These are phyloP conservation scores for Cerioporus squamosus DNA, from an alignment of 1,284 basidiomycete genomes.

Conservation along the genomic window DNA sequence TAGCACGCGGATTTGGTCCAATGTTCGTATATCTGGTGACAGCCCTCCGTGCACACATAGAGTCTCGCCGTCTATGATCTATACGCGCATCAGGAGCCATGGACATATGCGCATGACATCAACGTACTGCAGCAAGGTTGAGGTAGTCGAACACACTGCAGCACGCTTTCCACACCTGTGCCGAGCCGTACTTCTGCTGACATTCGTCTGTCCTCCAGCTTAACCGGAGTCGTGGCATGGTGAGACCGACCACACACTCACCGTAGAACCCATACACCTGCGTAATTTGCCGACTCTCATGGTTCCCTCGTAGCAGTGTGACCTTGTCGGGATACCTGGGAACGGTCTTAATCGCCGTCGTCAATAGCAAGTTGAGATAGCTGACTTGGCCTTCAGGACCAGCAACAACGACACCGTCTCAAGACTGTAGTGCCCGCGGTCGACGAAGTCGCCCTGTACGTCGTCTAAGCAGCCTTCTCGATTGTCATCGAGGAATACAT, in stretches of 20 bases:
- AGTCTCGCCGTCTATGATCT: conserved; percentile 94
- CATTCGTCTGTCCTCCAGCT: conserved; percentile 76
- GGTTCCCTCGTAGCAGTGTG: conserved; percentile 91
- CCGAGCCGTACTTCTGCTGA: conserved; percentile 94
- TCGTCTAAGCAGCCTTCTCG: conserved; percentile 27
- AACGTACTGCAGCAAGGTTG: conserved; percentile 87
- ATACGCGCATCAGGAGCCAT: not conserved
- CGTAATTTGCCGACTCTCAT: conserved; percentile 96
- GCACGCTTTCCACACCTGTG: conserved; percentile 94
- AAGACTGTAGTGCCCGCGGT: conserved; percentile 95
- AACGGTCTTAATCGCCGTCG: not conserved
- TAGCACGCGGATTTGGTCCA: conserved; percentile 92
- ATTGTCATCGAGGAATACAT: conserved; percentile 40
- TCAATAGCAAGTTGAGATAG: not conserved
- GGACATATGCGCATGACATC: too few relatives aligned
- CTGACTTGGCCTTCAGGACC: conserved; percentile 88
- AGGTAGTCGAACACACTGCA: conserved; percentile 95
- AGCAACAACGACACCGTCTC: conserved; percentile 93
- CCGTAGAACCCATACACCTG: conserved; percentile 99
- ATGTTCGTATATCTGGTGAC: conserved; percentile 89
- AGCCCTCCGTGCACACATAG: conserved; percentile 94
- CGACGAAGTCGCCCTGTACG: conserved; percentile 93
- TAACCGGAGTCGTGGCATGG: not conserved
- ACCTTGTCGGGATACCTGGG: conserved; percentile 90
- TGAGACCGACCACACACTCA: conserved; percentile 41